Evolutionary conservation across 352 stramenopile species (phyloP).

Genomic region (Globisporangium uncinulatum): DNA sequence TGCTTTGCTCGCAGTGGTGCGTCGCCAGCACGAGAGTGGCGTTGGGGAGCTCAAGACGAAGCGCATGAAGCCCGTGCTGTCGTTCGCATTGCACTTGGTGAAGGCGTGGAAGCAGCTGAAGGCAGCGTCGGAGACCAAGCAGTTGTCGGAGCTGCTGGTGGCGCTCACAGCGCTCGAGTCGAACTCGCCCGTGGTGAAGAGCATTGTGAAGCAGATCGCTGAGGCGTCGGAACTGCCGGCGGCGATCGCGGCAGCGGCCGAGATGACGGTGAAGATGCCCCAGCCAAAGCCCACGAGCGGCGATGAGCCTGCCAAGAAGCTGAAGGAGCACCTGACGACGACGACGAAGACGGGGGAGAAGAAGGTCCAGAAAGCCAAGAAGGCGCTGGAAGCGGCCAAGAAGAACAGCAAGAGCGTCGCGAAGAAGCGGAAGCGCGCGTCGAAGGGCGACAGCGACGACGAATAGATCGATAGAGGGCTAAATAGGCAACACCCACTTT

Average conservation of each 20-base stretch:
- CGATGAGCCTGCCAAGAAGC: conserved; percentile 3
- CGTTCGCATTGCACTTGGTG: conserved; percentile 61
- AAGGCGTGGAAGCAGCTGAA: conserved; percentile 44
- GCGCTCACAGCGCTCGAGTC: conserved; percentile 43
- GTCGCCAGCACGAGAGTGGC: conserved; percentile 15
- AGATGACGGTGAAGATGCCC: conserved; percentile 3
- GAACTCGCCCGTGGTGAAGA: conserved; percentile 63
- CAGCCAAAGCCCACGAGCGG: conserved; percentile 3
- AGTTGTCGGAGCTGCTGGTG: conserved; percentile 31
- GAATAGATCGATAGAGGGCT: conserved; percentile 21
- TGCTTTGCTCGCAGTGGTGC: conserved; percentile 42
- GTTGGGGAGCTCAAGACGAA: conserved; percentile 54
- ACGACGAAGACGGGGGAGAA: conserved; percentile 6
- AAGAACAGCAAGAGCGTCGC: conserved; percentile 10
- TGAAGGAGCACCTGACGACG: conserved; percentile 11
- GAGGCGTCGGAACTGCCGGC: conserved; percentile 15
- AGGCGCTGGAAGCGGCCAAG: conserved; percentile 1
- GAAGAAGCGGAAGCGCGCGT: conserved; percentile 58
- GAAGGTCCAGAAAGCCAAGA: conserved; percentile 10
- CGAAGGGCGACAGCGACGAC: conserved; percentile 1
- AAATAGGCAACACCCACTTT: conserved; percentile 11
- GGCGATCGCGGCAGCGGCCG: conserved; percentile 8
- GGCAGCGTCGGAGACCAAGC: conserved; percentile 19
- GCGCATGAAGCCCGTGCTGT: conserved; percentile 64
- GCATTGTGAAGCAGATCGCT: conserved; percentile 64